Base-by-base conservation (phyloP, 371 early-diverging fungal species). In the Blyttiomyces sp. region DNA sequence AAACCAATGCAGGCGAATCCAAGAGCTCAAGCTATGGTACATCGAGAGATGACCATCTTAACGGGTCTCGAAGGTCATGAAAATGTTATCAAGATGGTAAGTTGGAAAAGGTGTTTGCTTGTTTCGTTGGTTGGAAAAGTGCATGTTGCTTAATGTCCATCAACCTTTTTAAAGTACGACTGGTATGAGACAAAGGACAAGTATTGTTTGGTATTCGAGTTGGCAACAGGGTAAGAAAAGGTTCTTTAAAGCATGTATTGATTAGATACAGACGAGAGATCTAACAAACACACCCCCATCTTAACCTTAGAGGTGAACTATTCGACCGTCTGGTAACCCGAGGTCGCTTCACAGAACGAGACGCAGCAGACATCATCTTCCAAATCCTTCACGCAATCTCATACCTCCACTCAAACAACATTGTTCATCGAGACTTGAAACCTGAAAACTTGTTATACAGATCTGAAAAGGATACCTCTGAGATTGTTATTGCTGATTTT, bases 21-120 rank as follows among this genome's bases (percentile, higher is more conserved):
- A 16, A 49, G 44, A 27, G 56, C 36, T 1, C 35, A 26, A 23
- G 42, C 19, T 61, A 87, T 91, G 85, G 86, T 92, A 54, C 77
- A 86, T 31, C 87, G 90, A 57, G 91, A 90, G 72, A 88, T 92
- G 73, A 75, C 79, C 26, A 84, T 90, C 21, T 76, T 90, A 42
- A 81, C 83, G 54, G 74, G 77, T 56, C 73, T 89, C 4, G 82
- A 85, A 59, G 88, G 82, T 11, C 90, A 92, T 64, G 82, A 83
- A 49, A 91, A 92, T 71, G 84, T 94, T 52, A 75, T 93, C 32
- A 81, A 84, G 21, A 70, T 92, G 49, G n/a, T n/a, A n/a, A n/a
- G n/a, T n/a, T n/a, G n/a, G n/a, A n/a, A n/a, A n/a, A n/a, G n/a
- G n/a, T n/a, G n/a, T n/a, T n/a, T n/a, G n/a, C n/a, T n/a, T n/a